Percentiles rank a stretch among this genome's conserved stretches.
phyloP scores from a whole-genome alignment of 2,329 filamentous ascomycete genomes.

The Beauveria bassiana region DNA sequence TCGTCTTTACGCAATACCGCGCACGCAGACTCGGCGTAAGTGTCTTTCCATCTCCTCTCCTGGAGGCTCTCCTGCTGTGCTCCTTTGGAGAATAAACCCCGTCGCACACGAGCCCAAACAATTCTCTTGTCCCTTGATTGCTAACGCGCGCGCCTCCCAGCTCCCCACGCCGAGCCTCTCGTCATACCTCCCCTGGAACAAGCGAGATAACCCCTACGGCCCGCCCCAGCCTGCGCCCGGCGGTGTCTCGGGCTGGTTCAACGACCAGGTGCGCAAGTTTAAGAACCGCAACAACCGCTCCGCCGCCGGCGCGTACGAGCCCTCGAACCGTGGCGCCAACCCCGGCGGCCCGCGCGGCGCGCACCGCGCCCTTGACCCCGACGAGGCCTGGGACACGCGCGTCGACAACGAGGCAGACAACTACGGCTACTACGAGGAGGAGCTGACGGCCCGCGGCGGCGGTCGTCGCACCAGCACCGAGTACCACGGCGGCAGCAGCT shows the following conservation, averaged over 20 bases:
- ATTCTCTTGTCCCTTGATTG: background rate
- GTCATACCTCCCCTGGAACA: conserved; percentile 65
- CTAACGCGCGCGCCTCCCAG: conserved; percentile 23
- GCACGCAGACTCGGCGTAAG: conserved; percentile 63
- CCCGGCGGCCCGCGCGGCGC: conserved; percentile 40
- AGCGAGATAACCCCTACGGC: conserved; percentile 38
- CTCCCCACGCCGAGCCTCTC: conserved; percentile 61
- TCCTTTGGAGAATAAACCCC: background rate
- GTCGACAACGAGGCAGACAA: conserved; percentile 66
- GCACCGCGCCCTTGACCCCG: conserved; percentile 66
- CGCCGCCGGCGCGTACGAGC: conserved; percentile 65
- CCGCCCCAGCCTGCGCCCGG: conserved; percentile 48
- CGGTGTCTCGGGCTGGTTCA: conserved; percentile 66
- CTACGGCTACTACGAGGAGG: conserved; percentile 64
- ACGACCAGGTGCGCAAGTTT: conserved; percentile 55
- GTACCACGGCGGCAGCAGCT: conserved; percentile 30
- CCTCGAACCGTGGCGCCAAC: conserved; percentile 30
- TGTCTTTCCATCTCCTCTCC: conserved; percentile 12
- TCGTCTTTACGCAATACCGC: conserved; percentile 63
- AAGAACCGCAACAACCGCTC: conserved; percentile 58
- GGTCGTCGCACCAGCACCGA: conserved; percentile 22
- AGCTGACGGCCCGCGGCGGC: conserved; percentile 36
- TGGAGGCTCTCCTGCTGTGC: background rate
- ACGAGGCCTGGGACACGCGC: conserved; percentile 78
- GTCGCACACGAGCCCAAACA: background rate